Evolutionary conservation across 129 eudicot genomes (phyloP).

Genomic region (Centrapalus pauciflorus): DNA sequence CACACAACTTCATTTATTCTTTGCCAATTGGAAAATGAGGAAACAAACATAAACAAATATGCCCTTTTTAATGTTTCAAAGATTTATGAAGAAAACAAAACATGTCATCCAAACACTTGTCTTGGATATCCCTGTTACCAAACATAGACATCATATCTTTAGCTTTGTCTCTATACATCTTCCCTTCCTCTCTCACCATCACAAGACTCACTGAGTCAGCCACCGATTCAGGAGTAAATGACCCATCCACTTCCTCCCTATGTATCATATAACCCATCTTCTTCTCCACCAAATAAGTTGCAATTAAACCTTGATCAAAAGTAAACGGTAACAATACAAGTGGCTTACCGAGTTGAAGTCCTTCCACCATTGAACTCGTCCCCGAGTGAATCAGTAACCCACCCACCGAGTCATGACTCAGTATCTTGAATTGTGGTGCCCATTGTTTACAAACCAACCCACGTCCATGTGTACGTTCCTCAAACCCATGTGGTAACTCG

Average conservation of each 20-base stretch:
- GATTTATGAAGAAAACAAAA: neutral
- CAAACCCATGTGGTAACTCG: slow-evolving; percentile 25
- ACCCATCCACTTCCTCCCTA: slow-evolving; percentile 9
- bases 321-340: neutral
- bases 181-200: slow-evolving; percentile 18
- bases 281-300: slow-evolving; percentile 4
- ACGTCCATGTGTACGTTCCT: neutral
- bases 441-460: slow-evolving; percentile 27
- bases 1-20: too few relatives aligned
- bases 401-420: too few relatives aligned
- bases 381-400: too few relatives aligned
- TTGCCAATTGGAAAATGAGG: too few relatives aligned
- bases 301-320: slow-evolving; percentile 5
- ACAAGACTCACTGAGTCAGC: slow-evolving; percentile 16
- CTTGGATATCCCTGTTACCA: slow-evolving; percentile 5
- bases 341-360: neutral
- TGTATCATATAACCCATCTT: slow-evolving; percentile 2
- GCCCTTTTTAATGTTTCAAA: too few relatives aligned
- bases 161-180: slow-evolving; percentile 8
- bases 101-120: neutral
- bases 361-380: slow-evolving; percentile 21
- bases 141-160: slow-evolving; percentile 2
- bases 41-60: too few relatives aligned
- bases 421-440: slow-evolving; percentile 32
- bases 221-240: slow-evolving; percentile 10